Evolutionary conservation across 108 stramenopile species (phyloP).

Genomic region (Schizochytrium sp.): DNA sequence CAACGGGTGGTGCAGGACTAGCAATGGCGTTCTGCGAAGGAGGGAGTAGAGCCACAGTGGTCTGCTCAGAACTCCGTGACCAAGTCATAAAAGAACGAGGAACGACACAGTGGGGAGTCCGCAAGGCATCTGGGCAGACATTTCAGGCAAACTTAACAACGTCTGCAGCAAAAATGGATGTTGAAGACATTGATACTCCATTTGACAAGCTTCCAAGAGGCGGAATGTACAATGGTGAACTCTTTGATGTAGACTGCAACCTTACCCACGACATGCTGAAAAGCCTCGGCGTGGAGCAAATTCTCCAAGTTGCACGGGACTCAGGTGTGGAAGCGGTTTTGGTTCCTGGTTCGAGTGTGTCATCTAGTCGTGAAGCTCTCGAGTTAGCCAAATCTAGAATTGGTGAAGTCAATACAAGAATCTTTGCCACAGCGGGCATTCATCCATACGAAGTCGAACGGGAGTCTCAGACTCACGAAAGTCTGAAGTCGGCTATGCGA

Average conservation of each 20-base stretch:
- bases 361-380: neutral
- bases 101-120: too few species aligned
- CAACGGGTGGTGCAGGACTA: too few species aligned
- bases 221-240: neutral
- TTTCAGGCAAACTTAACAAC: too few species aligned
- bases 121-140: too few species aligned
- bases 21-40: too few species aligned
- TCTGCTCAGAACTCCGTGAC: too few species aligned
- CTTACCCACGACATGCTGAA: neutral
- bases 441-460: neutral
- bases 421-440: neutral
- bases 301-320: neutral
- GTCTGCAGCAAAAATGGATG: too few species aligned
- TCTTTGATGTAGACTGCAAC: conserved; percentile 59
- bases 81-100: too few species aligned
- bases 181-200: too few species aligned
- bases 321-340: neutral
- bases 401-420: neutral
- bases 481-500: neutral
- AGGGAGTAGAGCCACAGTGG: too few species aligned
- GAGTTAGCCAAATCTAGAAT: neutral
- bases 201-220: too few species aligned
- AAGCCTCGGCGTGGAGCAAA: neutral
- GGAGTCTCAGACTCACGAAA: neutral
- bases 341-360: conserved; percentile 14